Evolutionary conservation across 2,329 filamentous ascomycete species (phyloP), one percentile per base, ranked within the genome.

Genomic region (Sclerotinia trifoliorum): DNA sequence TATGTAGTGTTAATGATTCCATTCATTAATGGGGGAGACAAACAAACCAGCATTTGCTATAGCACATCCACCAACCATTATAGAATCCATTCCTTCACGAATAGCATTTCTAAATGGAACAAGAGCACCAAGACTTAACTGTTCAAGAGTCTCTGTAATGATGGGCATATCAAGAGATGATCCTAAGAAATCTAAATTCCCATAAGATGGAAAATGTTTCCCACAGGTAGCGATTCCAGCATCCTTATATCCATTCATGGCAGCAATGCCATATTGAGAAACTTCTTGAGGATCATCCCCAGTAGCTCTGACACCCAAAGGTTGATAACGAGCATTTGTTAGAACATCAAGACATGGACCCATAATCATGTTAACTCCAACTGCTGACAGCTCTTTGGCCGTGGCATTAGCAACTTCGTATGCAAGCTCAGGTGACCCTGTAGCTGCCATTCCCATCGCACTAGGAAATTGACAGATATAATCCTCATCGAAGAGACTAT

Each of bases 401-500:
- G 94, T 98, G 21, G 95, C 94, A 79, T 94, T 94, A 68, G 93
- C 94, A 67, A 98, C 88, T 73, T 94, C 90, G 77, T 94, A 96
- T 7, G 94, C 92, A 66, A 98, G 82, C 15, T 95, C 88, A 48
- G 89, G 89, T 15, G 90, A 94, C 32, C 94, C 93, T 5, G 94
- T 93, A 29, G 95, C 95, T n/a, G 94, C 93, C 70, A 97, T 85
- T 17, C 94, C 94, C 94, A 99, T 98, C 71, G 94, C 92, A 76
- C 94, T 97, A 11, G 95, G 95, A 74, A 97, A 99, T 78, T 98
- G 95, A 73, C 93, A 93, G 73, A 98, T 94, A 78, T 94, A 95
- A 76, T 95, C 92, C 74, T 97, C 93, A 78, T 98, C 94, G 76
- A 96, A 97, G 2, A 98, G 85, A 80, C 93, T 97, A 81, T 97